Base-by-base conservation (phyloP, 768 basidiomycete species). In the Polyporus arcularius region DNA sequence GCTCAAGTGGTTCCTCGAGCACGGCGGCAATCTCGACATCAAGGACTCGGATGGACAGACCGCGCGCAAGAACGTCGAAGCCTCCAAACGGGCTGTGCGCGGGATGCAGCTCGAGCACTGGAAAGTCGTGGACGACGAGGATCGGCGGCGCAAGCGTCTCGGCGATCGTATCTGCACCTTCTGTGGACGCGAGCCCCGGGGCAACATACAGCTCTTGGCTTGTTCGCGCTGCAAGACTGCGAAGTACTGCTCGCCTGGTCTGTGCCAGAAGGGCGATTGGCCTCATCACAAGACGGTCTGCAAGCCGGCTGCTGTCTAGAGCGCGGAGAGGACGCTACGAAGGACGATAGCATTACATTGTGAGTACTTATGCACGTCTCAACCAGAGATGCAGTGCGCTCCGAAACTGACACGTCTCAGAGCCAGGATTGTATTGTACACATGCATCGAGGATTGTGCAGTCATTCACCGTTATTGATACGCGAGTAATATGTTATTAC, bases 181-280 rank as follows among this genome's bases (percentile, higher is more conserved):
- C 8, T 79, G 76, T 60, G 76, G 76, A 16, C 64, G 73, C 18
- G 70, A 69, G 54, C 65, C 63, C 4, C 28, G 48, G 5, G 63
- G 41, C 4, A 70, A 69, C 21, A 61, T 38, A 32, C 65, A 62
- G 47, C 63, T 78, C 48, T 45, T 74, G 51, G 41, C 50, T 5
- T 80, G 78, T 64, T 67, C 69, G 31, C 65, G 69, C 47, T 79
- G 78, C 69, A 76, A 74, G 65, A 67, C 62, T 39, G 75, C 67
- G 8, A 64, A 63, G 21, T 79, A 80, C 57, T 79, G 78, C 65
- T 42, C 63, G 26, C 69, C 75, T 4, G 50, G 59, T 49, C 65
- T 60, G 11, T 80, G 78, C 46, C 78, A 79, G 58, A 74, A 72
- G 58, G 57, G 64, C 26, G 75, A 80, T 53, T 80, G 79, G 78